A percentile compares a stretch with the other conserved stretches of the same genome.
phyloP scores from a whole-genome alignment of 192 early-diverging fungal genomes.

The Gamsiella multidivaricata region DNA sequence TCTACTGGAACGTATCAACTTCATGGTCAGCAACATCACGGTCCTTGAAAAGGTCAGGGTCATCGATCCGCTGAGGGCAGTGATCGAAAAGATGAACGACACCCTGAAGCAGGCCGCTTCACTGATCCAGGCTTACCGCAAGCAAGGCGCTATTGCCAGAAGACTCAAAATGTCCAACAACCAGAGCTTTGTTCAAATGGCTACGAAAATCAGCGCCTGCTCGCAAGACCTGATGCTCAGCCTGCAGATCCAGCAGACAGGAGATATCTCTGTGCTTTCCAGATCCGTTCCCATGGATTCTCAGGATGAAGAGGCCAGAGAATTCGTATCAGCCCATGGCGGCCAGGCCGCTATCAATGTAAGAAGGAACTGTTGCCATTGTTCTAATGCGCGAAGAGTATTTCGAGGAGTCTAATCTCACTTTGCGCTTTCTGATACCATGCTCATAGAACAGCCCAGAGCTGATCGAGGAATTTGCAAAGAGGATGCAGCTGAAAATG shows the following conservation, averaged over 20 bases:
- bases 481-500: slow-evolving; percentile 49
- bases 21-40: slow-evolving; percentile 63
- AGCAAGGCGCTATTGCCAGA: slow-evolving; percentile 61
- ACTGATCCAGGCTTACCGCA: slow-evolving; percentile 60
- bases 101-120: slow-evolving; percentile 56
- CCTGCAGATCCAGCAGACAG: slow-evolving; percentile 66
- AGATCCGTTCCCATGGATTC: slow-evolving; percentile 48
- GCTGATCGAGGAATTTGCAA: slow-evolving; percentile 52
- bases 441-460: slow-evolving; percentile 49
- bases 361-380: background rate
- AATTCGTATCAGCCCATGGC: slow-evolving; percentile 57
- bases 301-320: slow-evolving; percentile 58
- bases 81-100: slow-evolving; percentile 56
- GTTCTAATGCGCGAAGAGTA: background rate
- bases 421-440: background rate
- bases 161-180: slow-evolving; percentile 63
- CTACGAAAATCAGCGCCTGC: slow-evolving; percentile 49
- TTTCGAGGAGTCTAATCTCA: background rate
- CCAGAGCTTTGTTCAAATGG: slow-evolving; percentile 55
- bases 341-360: slow-evolving; percentile 55
- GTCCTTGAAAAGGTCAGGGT: slow-evolving; percentile 56
- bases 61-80: slow-evolving; percentile 45
- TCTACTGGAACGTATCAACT: slow-evolving; percentile 66
- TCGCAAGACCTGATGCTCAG: slow-evolving; percentile 65
- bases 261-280: slow-evolving; percentile 56